Conservation (phyloP, 192 early-diverging fungal species). For the Backusella westeae region DNA sequence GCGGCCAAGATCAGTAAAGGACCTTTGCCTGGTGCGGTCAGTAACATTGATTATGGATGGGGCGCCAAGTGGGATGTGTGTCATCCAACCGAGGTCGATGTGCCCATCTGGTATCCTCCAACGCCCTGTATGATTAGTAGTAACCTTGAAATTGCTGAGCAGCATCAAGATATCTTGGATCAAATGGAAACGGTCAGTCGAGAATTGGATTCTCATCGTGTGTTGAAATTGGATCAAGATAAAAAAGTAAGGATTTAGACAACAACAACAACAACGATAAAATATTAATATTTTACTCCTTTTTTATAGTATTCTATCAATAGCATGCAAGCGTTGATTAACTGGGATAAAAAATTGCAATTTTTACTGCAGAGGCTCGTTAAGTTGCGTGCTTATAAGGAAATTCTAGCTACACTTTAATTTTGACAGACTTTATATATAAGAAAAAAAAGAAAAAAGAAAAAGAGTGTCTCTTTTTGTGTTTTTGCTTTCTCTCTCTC, state of each 20-base stretch:
- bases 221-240: background rate
- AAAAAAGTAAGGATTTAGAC: background rate
- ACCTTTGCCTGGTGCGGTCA: background rate
- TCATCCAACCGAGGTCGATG: background rate
- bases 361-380: background rate
- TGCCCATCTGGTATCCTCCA: slow-evolving; percentile 6
- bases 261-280: background rate
- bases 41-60: slow-evolving; percentile 9
- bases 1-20: slow-evolving; percentile 9
- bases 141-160: background rate
- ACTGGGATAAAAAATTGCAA: slow-evolving; percentile 6
- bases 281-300: too few relatives aligned
- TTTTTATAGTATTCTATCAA: background rate
- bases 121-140: background rate
- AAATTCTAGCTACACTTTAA: background rate
- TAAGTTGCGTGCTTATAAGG: background rate
- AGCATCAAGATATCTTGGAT: slow-evolving; percentile 1
- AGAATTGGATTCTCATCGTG: background rate
- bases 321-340: background rate
- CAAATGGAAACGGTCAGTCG: background rate
- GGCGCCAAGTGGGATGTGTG: background rate
- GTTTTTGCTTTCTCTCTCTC: too few relatives aligned
- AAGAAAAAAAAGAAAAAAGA: too few relatives aligned
- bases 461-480: too few relatives aligned
- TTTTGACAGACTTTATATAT: too few relatives aligned